Base-by-base conservation (phyloP, 2,329 filamentous ascomycete genomes). In the Fusarium sublunatum region DNA sequence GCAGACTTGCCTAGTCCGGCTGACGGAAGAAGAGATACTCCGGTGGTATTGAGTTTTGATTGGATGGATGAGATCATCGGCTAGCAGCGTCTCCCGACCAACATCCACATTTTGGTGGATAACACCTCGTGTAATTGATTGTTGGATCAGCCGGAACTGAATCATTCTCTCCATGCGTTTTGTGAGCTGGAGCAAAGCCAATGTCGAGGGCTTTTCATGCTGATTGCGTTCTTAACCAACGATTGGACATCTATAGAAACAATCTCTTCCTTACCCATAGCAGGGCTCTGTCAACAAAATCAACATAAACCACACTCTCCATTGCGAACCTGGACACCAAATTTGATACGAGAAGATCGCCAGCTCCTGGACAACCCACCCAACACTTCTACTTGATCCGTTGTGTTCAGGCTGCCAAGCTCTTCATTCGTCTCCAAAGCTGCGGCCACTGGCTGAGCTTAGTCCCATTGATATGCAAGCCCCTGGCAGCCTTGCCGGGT, bases 401-500 rank as follows among this genome's bases (percentile, higher is more conserved):
- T 61, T 57, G 50, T 53, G 26, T 38, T 40, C 50, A 45, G 39
- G 48, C 53, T 38, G 43, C 50, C 53, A 47, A 58, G 61, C 38
- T 29, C 36, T n/a, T 6, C 7, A 6, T 12, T n/a, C 6, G 31
- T 52, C 51, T 44, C 41, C 32, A 24, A 24, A 38, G 46, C 22
- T 36, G n/a, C 40, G 59, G 35, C 44, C 53, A 65, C 48, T 66
- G 62, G 58, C 48, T 51, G 44, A 19, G 19, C 39, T 45, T 40
- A 64, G 51, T 56, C 41, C 63, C 32, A 29, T 61, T 48, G 26
- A 56, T 45, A 65, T 68, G 67, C 67, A 60, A 66, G 57, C 66
- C 69, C 69, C 67, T 71, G 66, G 69, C 69, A 71, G 67, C 65
- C 69, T 71, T 65, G 53, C 52, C 40, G 44, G 56, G 56, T 52